These are phyloP conservation scores for Karstenula rhodostoma DNA, from an alignment of 2,329 filamentous ascomycete species.

Conservation along the genomic window DNA sequence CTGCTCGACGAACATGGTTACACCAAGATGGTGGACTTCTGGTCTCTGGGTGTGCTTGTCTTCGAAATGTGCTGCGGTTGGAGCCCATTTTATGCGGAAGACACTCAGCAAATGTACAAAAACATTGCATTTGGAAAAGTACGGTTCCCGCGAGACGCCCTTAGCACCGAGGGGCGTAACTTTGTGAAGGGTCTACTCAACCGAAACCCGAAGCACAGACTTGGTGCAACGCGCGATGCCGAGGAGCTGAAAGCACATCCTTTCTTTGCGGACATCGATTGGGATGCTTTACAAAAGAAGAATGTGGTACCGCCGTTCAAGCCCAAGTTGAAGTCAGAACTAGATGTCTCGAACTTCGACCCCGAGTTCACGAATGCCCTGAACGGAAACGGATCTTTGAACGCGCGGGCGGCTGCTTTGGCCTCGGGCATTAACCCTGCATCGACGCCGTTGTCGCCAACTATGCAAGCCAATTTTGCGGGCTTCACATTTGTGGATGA, in stretches of 20 bases:
- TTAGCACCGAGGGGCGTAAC: conserved; percentile 93
- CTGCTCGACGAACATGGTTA: conserved; percentile 95
- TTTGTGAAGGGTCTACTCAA: conserved; percentile 98
- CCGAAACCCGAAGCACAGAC: conserved; percentile 92
- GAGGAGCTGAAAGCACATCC: conserved; percentile 92
- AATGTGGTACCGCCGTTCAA: conserved; percentile 96
- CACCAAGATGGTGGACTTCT: conserved; percentile 99
- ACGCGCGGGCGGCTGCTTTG: conserved; percentile 86
- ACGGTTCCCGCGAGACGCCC: conserved; percentile 90
- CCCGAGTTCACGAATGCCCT: conserved; percentile 97
- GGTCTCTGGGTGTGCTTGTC: conserved; percentile 95
- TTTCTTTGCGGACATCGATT: conserved; percentile 95
- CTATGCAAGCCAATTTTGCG: conserved; percentile 97
- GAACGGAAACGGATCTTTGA: conserved; percentile 83
- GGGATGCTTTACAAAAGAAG: conserved; percentile 87
- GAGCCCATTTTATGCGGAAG: conserved; percentile 98
- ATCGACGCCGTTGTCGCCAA: conserved; percentile 91
- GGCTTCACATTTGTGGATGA: conserved; percentile 99
- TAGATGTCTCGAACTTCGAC: conserved; percentile 97
- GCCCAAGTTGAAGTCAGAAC: conserved; percentile 93
- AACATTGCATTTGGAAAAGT: conserved; percentile 99
- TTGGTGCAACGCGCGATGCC: conserved; percentile 90
- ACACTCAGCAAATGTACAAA: conserved; percentile 99
- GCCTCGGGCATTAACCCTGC: conserved; percentile 82
- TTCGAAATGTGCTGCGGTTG: conserved; percentile 99